A percentile compares a stretch with the other conserved stretches of the same genome.
Evolutionary conservation across 139 green algal genomes (phyloP).

Genomic region (Chlamydomonas urium): DNA sequence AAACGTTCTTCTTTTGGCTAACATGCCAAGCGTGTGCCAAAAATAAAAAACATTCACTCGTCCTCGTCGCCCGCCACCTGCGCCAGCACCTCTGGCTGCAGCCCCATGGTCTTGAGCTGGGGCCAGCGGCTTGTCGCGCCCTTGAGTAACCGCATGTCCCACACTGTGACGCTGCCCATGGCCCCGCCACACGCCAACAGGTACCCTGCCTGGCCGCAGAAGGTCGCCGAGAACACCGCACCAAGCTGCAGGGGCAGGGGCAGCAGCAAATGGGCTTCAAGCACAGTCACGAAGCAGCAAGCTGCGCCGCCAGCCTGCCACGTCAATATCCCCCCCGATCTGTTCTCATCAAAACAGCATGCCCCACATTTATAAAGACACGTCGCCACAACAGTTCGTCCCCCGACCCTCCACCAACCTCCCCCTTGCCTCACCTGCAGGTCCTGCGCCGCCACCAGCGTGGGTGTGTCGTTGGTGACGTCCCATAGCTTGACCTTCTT

Average conservation of each 20-base stretch:
- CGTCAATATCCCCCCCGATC: no score
- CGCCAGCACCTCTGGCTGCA: background rate
- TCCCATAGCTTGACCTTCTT: constrained; percentile 95
- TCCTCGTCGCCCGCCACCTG: background rate
- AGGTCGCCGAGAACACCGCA: constrained; percentile 69
- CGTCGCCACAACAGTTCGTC: background rate
- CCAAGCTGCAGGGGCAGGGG: constrained; percentile 37
- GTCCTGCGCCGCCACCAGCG: constrained; percentile 66
- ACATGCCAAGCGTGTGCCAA: background rate
- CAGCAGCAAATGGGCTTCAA: no score
- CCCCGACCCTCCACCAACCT: no score
- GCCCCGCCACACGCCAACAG: constrained; percentile 77
- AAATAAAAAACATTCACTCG: background rate
- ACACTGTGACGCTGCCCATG: constrained; percentile 78
- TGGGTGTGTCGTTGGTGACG: constrained; percentile 43
- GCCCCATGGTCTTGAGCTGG: constrained; percentile 13
- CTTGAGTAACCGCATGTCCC: constrained; percentile 57
- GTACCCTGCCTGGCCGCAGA: constrained; percentile 62
- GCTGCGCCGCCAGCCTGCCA: no score
- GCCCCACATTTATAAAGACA: no score
- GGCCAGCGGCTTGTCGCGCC: constrained; percentile 44
- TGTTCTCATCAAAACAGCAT: no score
- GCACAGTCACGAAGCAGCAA: no score
- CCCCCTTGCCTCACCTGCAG: constrained; percentile 40
- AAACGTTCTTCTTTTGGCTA: no score